A percentile compares a stretch with the other conserved stretches of the same genome.
These are phyloP conservation scores for Macrolepiota albuminosa DNA, from an alignment of 768 basidiomycete genomes.

Conservation along the genomic window DNA sequence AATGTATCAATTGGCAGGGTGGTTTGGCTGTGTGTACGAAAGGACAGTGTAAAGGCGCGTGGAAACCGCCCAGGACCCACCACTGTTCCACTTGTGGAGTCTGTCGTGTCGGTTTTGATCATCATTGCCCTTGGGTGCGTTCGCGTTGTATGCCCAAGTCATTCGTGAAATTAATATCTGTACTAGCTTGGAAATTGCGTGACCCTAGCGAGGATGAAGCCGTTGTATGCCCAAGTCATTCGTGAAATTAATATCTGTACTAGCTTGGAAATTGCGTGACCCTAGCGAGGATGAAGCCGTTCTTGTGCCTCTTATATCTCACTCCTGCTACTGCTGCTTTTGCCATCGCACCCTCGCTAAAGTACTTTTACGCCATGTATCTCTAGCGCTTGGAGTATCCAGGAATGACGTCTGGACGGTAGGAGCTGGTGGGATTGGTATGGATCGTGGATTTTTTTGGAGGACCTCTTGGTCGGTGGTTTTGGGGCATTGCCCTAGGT, in stretches of 20 bases:
- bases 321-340: conserved; percentile 26
- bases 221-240: not conserved
- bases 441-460: conserved; percentile 40
- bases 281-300: conserved; percentile 29
- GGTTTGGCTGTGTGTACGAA: conserved; percentile 30
- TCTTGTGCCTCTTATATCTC: conserved; percentile 28
- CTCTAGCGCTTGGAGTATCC: conserved; percentile 25
- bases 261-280: conserved; percentile 42
- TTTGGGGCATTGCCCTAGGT: conserved; percentile 33
- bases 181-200: conserved; percentile 38
- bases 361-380: conserved; percentile 23
- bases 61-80: conserved; percentile 40
- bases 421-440: conserved; percentile 38
- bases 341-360: conserved; percentile 23
- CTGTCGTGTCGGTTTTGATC: conserved; percentile 40
- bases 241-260: not conserved
- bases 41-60: conserved; percentile 28
- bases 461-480: conserved; percentile 38
- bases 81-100: conserved; percentile 43
- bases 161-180: not conserved
- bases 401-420: conserved; percentile 23
- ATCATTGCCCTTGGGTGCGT: conserved; percentile 44
- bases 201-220: conserved; percentile 27
- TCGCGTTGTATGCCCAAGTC: not conserved
- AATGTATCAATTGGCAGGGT: conserved; percentile 28